These are phyloP conservation scores for Sanghuangporus baumii DNA, from an alignment of 1,284 basidiomycete species.

Conservation along the genomic window DNA sequence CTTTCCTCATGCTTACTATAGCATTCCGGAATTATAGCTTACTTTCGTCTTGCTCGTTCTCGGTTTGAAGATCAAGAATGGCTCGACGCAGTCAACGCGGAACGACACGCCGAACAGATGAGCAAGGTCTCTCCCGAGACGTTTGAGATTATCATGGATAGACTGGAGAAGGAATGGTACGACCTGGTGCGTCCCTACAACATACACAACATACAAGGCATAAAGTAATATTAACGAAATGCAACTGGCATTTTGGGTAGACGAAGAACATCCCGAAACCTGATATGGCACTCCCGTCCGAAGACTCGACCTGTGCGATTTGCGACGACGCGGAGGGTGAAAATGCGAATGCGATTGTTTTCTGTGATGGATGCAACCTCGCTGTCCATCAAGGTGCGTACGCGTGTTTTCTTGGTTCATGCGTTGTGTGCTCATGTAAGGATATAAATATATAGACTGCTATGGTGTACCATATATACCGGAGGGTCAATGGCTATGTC, in stretches of 20 bases:
- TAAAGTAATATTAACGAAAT: neutral
- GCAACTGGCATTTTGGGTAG: conserved; percentile 34
- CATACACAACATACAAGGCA: neutral
- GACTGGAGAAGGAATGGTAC: conserved; percentile 99
- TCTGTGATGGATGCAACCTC: conserved; percentile 98
- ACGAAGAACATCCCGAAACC: conserved; percentile 88
- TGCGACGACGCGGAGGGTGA: conserved; percentile 99
- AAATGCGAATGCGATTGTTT: conserved; percentile 98
- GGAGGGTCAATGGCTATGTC: conserved; percentile 98
- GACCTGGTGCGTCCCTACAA: conserved; percentile 60
- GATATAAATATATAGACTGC: conserved; percentile 59
- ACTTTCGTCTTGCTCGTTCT: too few species aligned
- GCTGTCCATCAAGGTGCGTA: conserved; percentile 92
- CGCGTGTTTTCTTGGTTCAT: neutral
- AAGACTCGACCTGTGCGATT: conserved; percentile 94
- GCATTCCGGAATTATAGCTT: too few species aligned
- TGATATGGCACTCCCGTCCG: conserved; percentile 76
- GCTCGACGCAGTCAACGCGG: conserved; percentile 83
- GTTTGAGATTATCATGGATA: conserved; percentile 97
- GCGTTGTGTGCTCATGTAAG: neutral
- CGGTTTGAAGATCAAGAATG: conserved; percentile 79
- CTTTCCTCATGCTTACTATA: neutral
- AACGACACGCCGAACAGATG: conserved; percentile 75
- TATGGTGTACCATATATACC: conserved; percentile 99
- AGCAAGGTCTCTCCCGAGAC: conserved; percentile 77